Percentiles rank a stretch among this genome's conserved stretches.
Evolutionary conservation across 164 flowering plant species (phyloP).

Genomic region (Piper betle): DNA sequence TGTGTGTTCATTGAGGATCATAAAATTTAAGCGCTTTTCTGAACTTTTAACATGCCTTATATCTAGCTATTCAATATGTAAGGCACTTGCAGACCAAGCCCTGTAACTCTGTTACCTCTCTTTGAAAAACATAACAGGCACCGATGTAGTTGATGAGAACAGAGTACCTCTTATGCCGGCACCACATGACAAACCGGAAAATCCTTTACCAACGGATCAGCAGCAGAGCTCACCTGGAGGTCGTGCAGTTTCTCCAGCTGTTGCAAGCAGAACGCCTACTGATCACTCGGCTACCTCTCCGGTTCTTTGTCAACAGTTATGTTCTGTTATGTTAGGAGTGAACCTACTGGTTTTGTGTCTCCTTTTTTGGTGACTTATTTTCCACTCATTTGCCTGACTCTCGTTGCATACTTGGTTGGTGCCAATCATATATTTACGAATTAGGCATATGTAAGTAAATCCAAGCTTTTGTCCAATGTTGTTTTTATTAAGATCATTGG

Average conservation of each 20-base stretch:
- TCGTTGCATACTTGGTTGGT: not conserved
- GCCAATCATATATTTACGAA: conserved; percentile 11
- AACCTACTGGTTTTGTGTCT: conserved; percentile 1
- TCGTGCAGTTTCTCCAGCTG: conserved; percentile 62
- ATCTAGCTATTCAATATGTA: too few species aligned
- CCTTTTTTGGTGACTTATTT: not conserved
- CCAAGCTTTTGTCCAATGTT: conserved; percentile 13
- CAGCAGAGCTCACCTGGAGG: conserved; percentile 48
- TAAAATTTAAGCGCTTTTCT: too few species aligned
- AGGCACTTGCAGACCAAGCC: too few species aligned
- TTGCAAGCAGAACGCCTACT: conserved; percentile 61
- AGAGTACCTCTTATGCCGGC: conserved; percentile 25
- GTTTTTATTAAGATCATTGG: conserved; percentile 12
- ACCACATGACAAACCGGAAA: conserved; percentile 29
- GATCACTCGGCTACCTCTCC: conserved; percentile 32
- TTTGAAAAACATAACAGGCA: conserved; percentile 28
- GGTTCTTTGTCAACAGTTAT: conserved; percentile 7
- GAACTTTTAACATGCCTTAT: too few species aligned
- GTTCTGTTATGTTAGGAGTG: conserved; percentile 12
- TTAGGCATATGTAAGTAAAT: not conserved
- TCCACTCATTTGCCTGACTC: not conserved
- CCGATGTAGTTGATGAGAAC: conserved; percentile 22
- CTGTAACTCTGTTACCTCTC: not conserved
- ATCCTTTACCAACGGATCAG: conserved; percentile 67
- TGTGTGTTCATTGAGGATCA: too few species aligned